These are phyloP conservation scores for Xylaria palmicola DNA, from an alignment of 495 filamentous ascomycete genomes.

Conservation along the genomic window DNA sequence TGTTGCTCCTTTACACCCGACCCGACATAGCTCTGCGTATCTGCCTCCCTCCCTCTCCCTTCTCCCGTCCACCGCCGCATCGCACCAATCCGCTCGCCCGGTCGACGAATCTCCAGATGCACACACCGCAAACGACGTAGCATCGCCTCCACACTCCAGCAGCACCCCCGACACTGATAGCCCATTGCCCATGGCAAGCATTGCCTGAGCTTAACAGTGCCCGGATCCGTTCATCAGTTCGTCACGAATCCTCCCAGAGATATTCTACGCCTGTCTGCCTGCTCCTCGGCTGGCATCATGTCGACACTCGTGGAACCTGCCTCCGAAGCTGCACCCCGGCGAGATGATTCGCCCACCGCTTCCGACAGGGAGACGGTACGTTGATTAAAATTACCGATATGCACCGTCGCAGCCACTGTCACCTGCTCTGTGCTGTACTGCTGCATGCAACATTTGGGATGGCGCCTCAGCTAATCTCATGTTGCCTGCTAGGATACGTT, in stretches of 20 bases:
- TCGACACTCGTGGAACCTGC: constrained; percentile 25
- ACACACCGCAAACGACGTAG: constrained; percentile 6
- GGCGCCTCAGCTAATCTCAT: constrained; percentile 14
- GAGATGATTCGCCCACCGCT: constrained; percentile 24
- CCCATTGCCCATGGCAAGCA: constrained; percentile 7
- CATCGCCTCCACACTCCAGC: constrained; percentile 12
- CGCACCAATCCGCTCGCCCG: neutral
- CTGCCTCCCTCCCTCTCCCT: no score
- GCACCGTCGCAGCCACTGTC: constrained; percentile 5
- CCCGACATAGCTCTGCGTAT: no score
- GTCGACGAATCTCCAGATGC: constrained; percentile 1
- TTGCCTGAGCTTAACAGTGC: neutral
- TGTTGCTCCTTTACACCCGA: no score
- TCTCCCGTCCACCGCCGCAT: no score
- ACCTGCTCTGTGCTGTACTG: neutral
- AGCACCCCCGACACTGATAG: constrained; percentile 1
- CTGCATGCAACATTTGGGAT: neutral
- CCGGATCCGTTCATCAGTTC: neutral
- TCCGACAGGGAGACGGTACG: constrained; percentile 45
- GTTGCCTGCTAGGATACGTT: constrained; percentile 63
- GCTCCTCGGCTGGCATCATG: constrained; percentile 21
- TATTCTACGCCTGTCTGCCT: neutral
- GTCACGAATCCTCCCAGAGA: neutral
- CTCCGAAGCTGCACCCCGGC: constrained; percentile 25
- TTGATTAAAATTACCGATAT: neutral